phyloP scores from a whole-genome alignment of 108 stramenopile species.

The Fragilaria radians region DNA sequence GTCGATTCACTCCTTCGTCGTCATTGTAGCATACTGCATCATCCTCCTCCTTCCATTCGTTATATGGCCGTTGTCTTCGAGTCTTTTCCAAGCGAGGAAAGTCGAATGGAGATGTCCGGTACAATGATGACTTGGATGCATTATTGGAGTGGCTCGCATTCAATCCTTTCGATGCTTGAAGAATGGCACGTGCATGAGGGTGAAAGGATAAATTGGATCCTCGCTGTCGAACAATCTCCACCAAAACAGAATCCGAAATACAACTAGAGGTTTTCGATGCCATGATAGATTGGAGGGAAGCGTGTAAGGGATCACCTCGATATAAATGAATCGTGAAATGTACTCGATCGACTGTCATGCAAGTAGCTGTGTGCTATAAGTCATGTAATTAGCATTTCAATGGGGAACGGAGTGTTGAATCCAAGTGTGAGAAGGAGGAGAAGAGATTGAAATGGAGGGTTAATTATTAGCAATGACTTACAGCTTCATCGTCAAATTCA shows the following conservation, averaged over 20 bases:
- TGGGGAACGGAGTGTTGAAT: neutral
- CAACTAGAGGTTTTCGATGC: constrained; percentile 5
- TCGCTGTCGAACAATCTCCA: constrained; percentile 25
- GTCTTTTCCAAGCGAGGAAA: constrained; percentile 17
- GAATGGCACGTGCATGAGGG: constrained; percentile 25
- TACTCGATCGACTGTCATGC: constrained; percentile 37
- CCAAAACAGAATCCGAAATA: constrained; percentile 32
- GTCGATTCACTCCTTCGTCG: neutral
- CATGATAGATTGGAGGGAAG: neutral
- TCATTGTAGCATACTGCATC: neutral
- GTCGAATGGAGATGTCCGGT: constrained; percentile 18
- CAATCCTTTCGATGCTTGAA: constrained; percentile 27
- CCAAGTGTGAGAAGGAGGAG: neutral
- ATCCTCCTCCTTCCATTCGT: too few relatives aligned
- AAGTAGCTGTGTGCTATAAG: constrained; percentile 21
- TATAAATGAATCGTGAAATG: constrained; percentile 31
- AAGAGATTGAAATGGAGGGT: neutral
- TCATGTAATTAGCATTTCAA: neutral
- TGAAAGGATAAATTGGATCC: constrained; percentile 36
- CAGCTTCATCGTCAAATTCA: constrained; percentile 51
- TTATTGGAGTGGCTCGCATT: constrained; percentile 23
- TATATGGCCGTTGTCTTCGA: neutral
- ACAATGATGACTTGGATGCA: constrained; percentile 11
- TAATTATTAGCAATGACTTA: constrained; percentile 1
- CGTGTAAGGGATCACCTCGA: constrained; percentile 4